Percentiles rank a stretch among this genome's conserved stretches.
These are phyloP conservation scores for Candida ficus DNA, from an alignment of 805 yeast genomes.

Conservation along the genomic window DNA sequence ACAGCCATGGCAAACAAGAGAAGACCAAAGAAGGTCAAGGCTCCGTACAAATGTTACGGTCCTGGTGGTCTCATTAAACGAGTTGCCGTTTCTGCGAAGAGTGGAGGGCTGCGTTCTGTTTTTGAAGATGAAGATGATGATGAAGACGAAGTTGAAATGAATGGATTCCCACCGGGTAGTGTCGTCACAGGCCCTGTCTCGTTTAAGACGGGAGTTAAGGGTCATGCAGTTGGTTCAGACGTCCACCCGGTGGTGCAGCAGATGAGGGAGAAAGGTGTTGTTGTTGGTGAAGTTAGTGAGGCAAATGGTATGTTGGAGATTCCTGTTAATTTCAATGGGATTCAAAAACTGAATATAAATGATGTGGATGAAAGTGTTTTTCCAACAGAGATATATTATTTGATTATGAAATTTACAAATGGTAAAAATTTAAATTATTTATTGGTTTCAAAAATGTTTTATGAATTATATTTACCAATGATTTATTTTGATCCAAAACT, in stretches of 20 bases:
- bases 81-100: constrained; percentile 24
- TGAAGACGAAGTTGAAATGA: constrained; percentile 23
- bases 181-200: too few species aligned
- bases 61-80: constrained; percentile 36
- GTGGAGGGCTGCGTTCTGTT: constrained; percentile 23
- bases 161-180: too few species aligned
- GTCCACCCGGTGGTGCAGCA: constrained; percentile 1
- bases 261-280: neutral
- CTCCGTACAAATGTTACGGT: constrained; percentile 74
- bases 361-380: constrained; percentile 12
- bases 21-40: constrained; percentile 77
- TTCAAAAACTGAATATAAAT: neutral
- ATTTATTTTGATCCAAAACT: constrained; percentile 62
- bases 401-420: constrained; percentile 21
- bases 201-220: neutral
- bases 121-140: constrained; percentile 27
- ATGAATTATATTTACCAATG: constrained; percentile 53
- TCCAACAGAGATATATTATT: constrained; percentile 25
- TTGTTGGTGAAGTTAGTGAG: neutral
- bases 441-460: constrained; percentile 58
- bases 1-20: constrained; percentile 92
- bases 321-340: constrained; percentile 8
- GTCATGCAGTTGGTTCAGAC: too few species aligned
- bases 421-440: constrained; percentile 45
- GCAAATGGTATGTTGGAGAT: constrained; percentile 12